Conservation (phyloP, 352 stramenopile species). For the Phytophthora pistaciae region DNA sequence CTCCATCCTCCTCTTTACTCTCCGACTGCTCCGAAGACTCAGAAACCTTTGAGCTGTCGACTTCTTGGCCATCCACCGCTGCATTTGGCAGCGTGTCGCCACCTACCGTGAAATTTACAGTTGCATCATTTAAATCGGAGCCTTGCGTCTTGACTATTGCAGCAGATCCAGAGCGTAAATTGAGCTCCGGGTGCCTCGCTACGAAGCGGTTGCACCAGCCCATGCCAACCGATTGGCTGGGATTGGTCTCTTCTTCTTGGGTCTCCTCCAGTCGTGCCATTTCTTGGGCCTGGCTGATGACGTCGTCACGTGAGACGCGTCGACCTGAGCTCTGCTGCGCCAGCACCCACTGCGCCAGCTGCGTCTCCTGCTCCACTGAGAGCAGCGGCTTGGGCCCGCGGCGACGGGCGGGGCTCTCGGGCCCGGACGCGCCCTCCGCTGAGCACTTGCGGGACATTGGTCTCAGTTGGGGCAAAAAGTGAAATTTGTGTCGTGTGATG, state of each 20-base stretch:
- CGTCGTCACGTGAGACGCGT: constrained; percentile 25
- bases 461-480: background rate
- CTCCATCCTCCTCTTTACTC: background rate
- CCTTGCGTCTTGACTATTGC: background rate
- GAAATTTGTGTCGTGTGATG: too few relatives aligned
- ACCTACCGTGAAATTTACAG: background rate
- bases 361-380: constrained; percentile 10
- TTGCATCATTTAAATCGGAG: background rate
- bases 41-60: background rate
- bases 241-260: constrained; percentile 1
- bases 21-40: background rate
- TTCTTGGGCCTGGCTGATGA: constrained; percentile 20
- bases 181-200: constrained; percentile 19
- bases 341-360: constrained; percentile 21
- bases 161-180: constrained; percentile 11
- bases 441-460: constrained; percentile 1
- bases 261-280: constrained; percentile 5
- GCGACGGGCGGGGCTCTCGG: constrained; percentile 8
- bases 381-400: constrained; percentile 33
- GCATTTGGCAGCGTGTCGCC: background rate
- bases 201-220: constrained; percentile 38
- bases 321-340: constrained; percentile 15
- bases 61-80: background rate
- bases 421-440: background rate
- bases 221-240: constrained; percentile 14